Evolutionary conservation across 352 stramenopile species (phyloP), one percentile per base, ranked within the genome.

Genomic region (Nothophytophthora sp.): DNA sequence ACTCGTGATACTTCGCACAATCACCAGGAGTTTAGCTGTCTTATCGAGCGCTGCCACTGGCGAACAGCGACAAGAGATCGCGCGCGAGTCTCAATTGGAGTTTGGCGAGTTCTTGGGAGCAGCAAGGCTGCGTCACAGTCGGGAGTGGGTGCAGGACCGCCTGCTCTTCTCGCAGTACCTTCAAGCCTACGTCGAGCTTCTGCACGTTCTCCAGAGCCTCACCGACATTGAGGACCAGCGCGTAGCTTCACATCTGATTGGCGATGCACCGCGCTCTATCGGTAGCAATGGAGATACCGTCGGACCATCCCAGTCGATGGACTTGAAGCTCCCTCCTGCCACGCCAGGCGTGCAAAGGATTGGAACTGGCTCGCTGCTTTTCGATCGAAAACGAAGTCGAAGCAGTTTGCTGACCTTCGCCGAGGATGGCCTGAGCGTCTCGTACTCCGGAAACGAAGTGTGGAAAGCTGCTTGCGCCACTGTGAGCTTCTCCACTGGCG

Each of bases 391-490:
- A 48, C 67, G 83, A 49, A 84, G 68, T 37, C 71, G 76, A n/a
- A 93, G 69, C 25, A 82, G 50, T 29, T 59, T 90, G 5, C 42
- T 91, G 11, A 41, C 61, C 0, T 83, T 96, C 28, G 70, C 73
- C 4, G 75, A 96, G 1, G 82, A 96, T 34, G 68, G 67, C 2
- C 24, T 73, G 1, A 88, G 67, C 18, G 88, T 86, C 0, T 48
- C 57, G 5, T 97, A 93, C 50, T 70, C 58, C 2, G 86, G 82
- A 3, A 90, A 92, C 52, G 91, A 98, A 47, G 64, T 81, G 19
- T 98, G 92, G 93, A 95, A 86, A 60, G 95, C 89, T 13, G 67
- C 98, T 2, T 70, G 96, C 1, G 80, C 84, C 0, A 80, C 56
- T 0, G 50, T 74, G 15, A 55, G 81, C 4, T 96, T 97, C 30